Percentiles rank a stretch among this genome's conserved stretches.
Evolutionary conservation across 768 basidiomycete genomes (phyloP).

Genomic region (Auricularia auricula-judae): DNA sequence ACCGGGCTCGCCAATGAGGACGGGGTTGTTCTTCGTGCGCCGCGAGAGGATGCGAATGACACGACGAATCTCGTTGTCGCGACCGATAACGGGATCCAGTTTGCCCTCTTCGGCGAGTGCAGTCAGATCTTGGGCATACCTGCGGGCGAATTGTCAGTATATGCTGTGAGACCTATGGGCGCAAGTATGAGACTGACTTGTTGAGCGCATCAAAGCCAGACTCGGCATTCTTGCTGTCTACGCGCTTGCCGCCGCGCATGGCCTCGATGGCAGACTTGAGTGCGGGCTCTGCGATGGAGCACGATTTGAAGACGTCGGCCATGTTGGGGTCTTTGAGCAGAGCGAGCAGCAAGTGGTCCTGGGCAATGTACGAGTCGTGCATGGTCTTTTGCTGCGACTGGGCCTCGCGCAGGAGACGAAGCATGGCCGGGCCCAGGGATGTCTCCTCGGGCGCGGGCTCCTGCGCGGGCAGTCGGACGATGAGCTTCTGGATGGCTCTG

Average conservation of each 20-base stretch:
- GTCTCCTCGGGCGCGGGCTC: conserved; percentile 78
- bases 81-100: conserved; percentile 90
- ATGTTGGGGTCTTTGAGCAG: conserved; percentile 68
- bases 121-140: conserved; percentile 75
- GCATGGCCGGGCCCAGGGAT: conserved; percentile 41
- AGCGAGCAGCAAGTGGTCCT: conserved; percentile 84
- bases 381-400: conserved; percentile 68
- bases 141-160: not conserved
- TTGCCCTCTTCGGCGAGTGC: conserved; percentile 84
- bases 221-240: conserved; percentile 81
- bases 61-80: conserved; percentile 85
- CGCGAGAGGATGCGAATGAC: conserved; percentile 64
- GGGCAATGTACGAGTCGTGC: conserved; percentile 87
- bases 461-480: conserved; percentile 77
- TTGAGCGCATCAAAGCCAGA: conserved; percentile 86
- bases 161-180: no score
- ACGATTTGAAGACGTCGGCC: conserved; percentile 60
- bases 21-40: conserved; percentile 89
- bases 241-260: conserved; percentile 69
- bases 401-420: conserved; percentile 64
- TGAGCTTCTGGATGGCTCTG: conserved; percentile 60
- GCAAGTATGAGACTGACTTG: conserved; percentile 31
- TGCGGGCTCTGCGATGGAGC: conserved; percentile 52
- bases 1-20: conserved; percentile 89
- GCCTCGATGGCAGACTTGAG: conserved; percentile 71